Conservation (phyloP, 2,329 filamentous ascomycete genomes). For the Exophiala xenobiotica region DNA sequence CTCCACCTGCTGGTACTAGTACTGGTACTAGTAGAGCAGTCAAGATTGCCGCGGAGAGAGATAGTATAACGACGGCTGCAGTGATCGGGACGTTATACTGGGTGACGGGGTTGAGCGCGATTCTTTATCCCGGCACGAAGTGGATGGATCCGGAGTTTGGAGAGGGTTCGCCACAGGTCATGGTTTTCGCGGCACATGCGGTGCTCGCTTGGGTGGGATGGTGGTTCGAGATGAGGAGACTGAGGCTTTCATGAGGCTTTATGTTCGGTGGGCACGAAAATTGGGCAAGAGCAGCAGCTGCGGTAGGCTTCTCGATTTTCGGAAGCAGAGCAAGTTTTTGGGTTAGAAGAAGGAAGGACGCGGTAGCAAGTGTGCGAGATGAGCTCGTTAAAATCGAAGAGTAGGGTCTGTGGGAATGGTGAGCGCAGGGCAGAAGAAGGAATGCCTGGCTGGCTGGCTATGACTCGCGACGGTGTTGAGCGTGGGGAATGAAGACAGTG, state of each 20-base stretch:
- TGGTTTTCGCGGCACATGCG: slow-evolving; percentile 20
- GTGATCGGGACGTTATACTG: slow-evolving; percentile 47
- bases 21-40: too few species aligned
- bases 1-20: too few species aligned
- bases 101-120: slow-evolving; percentile 44
- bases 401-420: too few species aligned
- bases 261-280: too few species aligned
- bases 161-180: slow-evolving; percentile 39
- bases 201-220: slow-evolving; percentile 29
- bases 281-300: not conserved
- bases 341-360: too few species aligned
- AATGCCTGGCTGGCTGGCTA: too few species aligned
- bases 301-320: not conserved
- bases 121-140: slow-evolving; percentile 48
- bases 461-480: too few species aligned
- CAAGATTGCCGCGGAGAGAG: slow-evolving; percentile 6
- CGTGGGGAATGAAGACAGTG: too few species aligned
- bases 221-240: slow-evolving; percentile 23
- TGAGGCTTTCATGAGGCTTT: not conserved
- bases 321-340: too few species aligned
- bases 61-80: slow-evolving; percentile 34
- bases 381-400: too few species aligned
- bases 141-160: slow-evolving; percentile 50
- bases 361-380: too few species aligned
- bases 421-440: too few species aligned